phyloP scores from a whole-genome alignment of 2,329 filamentous ascomycete species.

The Xylariaceae sp. region DNA sequence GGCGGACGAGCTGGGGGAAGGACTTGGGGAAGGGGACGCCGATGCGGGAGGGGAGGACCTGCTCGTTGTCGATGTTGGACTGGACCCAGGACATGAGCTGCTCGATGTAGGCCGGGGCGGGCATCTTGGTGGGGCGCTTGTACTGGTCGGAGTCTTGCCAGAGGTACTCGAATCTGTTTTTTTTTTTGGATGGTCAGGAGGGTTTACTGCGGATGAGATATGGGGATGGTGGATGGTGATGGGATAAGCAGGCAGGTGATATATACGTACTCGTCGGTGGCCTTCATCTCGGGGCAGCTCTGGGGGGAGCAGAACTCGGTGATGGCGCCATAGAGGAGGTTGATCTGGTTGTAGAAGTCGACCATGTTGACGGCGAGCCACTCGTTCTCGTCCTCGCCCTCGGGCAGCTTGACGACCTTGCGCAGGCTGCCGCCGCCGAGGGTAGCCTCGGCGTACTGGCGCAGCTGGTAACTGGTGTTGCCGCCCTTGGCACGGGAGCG shows the following conservation, averaged over 20 bases:
- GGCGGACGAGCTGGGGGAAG: conserved; percentile 81
- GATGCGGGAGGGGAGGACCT: conserved; percentile 90
- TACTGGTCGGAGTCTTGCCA: conserved; percentile 96
- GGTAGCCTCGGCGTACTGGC: conserved; percentile 97
- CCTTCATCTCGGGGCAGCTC: conserved; percentile 98
- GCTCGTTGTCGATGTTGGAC: conserved; percentile 90
- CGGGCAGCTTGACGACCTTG: conserved; percentile 94
- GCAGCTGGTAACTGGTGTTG: conserved; percentile 80
- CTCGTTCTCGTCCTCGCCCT: conserved; percentile 96
- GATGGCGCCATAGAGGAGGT: conserved; percentile 96
- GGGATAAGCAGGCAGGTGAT: background rate
- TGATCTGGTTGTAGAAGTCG: conserved; percentile 99
- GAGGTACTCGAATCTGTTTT: conserved; percentile 95
- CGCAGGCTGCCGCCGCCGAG: conserved; percentile 89
- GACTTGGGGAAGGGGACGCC: conserved; percentile 93
- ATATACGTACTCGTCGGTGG: conserved; percentile 85
- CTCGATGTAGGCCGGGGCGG: conserved; percentile 95
- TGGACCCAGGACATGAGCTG: conserved; percentile 98
- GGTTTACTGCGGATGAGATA: background rate
- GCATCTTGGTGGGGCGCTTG: conserved; percentile 96
- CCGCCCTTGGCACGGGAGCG: conserved; percentile 85
- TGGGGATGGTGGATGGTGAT: background rate
- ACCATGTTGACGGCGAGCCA: conserved; percentile 99
- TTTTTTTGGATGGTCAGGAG: too few relatives aligned
- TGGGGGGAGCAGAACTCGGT: conserved; percentile 98